These are phyloP conservation scores for Persicaria tinctoria DNA, from an alignment of 148 eudicot genomes.

Conservation along the genomic window DNA sequence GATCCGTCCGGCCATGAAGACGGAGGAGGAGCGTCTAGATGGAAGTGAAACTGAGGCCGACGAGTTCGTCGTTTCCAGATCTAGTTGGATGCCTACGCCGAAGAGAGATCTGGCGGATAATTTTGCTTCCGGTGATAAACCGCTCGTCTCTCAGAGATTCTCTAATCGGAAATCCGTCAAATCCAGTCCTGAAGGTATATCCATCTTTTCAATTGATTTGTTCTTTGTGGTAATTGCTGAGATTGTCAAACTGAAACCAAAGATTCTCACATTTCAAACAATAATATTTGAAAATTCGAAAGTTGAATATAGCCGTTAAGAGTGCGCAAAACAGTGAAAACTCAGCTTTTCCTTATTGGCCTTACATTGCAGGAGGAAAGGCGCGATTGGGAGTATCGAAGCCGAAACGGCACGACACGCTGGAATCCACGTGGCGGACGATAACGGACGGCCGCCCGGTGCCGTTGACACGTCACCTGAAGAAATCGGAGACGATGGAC, in stretches of 20 bases:
- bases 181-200: conserved; percentile 49
- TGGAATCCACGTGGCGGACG: conserved; percentile 78
- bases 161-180: conserved; percentile 8
- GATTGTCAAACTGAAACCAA: not conserved
- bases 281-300: not conserved
- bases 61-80: conserved; percentile 7
- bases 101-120: not conserved
- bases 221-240: not conserved
- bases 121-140: not conserved
- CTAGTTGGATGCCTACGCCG: conserved; percentile 7
- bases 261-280: not conserved
- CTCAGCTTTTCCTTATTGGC: not conserved
- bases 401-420: conserved; percentile 55
- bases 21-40: conserved; percentile 1
- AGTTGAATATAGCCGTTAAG: conserved; percentile 8
- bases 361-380: conserved; percentile 29
- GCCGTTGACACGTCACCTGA: conserved; percentile 56
- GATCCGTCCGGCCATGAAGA: not conserved
- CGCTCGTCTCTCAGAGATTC: conserved; percentile 10
- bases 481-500: conserved; percentile 46
- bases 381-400: conserved; percentile 43
- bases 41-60: not conserved
- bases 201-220: not conserved
- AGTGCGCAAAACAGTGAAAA: not conserved
- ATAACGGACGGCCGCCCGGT: conserved; percentile 66